Conservation (phyloP, 805 yeast species). For the Barnettozyma populi region DNA sequence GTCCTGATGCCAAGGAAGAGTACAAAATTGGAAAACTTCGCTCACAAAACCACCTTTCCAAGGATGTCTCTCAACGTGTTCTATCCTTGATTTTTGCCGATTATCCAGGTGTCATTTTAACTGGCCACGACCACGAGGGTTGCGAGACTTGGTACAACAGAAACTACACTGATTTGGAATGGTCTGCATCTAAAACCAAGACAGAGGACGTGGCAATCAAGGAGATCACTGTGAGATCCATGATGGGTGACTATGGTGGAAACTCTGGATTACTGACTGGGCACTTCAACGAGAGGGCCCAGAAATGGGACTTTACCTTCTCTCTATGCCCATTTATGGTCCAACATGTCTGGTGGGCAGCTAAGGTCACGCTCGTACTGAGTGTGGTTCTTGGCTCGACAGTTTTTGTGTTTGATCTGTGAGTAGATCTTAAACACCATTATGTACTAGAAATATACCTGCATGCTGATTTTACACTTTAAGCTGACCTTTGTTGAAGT, state of each 20-base stretch:
- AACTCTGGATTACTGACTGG: constrained; percentile 84
- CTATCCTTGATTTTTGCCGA: constrained; percentile 64
- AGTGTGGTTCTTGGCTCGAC: constrained; percentile 35
- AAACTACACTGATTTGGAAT: constrained; percentile 35
- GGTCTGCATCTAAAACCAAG: constrained; percentile 53
- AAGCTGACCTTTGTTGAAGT: too few species aligned
- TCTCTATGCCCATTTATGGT: constrained; percentile 73
- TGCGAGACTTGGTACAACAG: constrained; percentile 67
- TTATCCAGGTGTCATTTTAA: constrained; percentile 72
- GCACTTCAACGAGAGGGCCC: constrained; percentile 38
- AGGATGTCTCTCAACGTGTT: constrained; percentile 60
- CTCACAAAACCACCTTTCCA: constrained; percentile 80
- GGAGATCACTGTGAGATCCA: constrained; percentile 82
- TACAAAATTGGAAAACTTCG: constrained; percentile 66
- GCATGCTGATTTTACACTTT: neutral
- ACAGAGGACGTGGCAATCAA: constrained; percentile 38
- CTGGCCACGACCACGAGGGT: constrained; percentile 97
- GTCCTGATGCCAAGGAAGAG: constrained; percentile 50
- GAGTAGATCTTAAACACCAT: too few species aligned
- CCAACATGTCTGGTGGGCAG: constrained; percentile 96
- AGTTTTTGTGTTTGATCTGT: constrained; percentile 17
- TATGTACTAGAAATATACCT: neutral
- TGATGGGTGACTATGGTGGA: constrained; percentile 97
- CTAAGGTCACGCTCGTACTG: constrained; percentile 48
- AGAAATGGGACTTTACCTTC: constrained; percentile 63